Percentiles rank a stretch among this genome's conserved stretches.
Conservation (phyloP, 2,329 filamentous ascomycete species). For the Graphiopsis chlorocephala region DNA sequence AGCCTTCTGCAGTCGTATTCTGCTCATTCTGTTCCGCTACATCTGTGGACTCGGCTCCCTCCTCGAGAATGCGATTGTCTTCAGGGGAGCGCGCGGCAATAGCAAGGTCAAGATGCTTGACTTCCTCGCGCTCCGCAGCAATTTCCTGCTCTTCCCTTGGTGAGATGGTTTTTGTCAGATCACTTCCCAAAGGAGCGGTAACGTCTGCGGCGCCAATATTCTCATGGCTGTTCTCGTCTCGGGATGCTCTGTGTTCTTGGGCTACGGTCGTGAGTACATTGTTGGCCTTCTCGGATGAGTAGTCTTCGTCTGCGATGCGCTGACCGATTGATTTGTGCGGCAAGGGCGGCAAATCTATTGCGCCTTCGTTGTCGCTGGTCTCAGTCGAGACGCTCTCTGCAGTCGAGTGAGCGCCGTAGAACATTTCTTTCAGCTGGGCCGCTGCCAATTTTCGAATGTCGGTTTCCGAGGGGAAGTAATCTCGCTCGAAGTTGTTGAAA, state of each 20-base stretch:
- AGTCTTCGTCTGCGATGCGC: slow-evolving; percentile 48
- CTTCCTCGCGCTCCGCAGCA: slow-evolving; percentile 49
- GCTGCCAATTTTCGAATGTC: slow-evolving; percentile 91
- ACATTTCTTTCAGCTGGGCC: slow-evolving; percentile 90
- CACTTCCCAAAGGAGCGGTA: slow-evolving; percentile 13
- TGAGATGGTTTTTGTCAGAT: slow-evolving; percentile 25
- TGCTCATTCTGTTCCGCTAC: neutral
- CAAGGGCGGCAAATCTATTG: slow-evolving; percentile 45
- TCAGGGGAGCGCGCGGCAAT: slow-evolving; percentile 39
- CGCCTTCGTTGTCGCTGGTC: slow-evolving; percentile 59
- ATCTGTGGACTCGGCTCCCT: neutral
- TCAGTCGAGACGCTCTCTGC: slow-evolving; percentile 32
- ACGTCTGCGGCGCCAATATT: slow-evolving; percentile 19
- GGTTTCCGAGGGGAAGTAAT: slow-evolving; percentile 92
- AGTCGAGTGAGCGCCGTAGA: slow-evolving; percentile 76
- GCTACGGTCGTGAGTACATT: slow-evolving; percentile 64
- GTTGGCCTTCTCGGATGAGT: slow-evolving; percentile 57
- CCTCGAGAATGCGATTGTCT: slow-evolving; percentile 12
- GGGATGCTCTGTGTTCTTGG: slow-evolving; percentile 53
- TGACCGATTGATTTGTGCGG: slow-evolving; percentile 36
- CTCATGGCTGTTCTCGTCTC: slow-evolving; percentile 22
- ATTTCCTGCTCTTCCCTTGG: slow-evolving; percentile 33
- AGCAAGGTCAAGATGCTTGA: slow-evolving; percentile 62
- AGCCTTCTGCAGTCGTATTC: neutral
- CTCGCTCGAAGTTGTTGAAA: slow-evolving; percentile 86